phyloP scores from a whole-genome alignment of 2,329 filamentous ascomycete genomes.

The Alternaria metachromatica region DNA sequence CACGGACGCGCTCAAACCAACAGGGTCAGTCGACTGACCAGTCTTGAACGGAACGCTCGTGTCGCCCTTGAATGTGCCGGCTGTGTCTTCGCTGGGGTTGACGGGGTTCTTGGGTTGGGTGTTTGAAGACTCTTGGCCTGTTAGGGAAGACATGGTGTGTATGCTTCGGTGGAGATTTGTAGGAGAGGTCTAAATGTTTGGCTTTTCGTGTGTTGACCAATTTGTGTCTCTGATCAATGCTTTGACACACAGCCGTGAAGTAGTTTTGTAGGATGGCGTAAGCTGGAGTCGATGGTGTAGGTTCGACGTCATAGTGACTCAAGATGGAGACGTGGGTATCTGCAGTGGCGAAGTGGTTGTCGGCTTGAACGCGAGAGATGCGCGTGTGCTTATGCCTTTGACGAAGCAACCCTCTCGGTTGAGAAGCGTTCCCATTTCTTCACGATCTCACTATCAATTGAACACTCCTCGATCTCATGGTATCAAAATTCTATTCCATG shows the following conservation, averaged over 20 bases:
- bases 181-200: background rate
- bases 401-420: background rate
- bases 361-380: background rate
- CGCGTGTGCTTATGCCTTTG: background rate
- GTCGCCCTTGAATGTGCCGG: slow-evolving; percentile 8
- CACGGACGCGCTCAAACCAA: slow-evolving; percentile 5
- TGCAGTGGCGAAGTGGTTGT: background rate
- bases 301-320: slow-evolving; percentile 11
- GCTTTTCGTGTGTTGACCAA: background rate
- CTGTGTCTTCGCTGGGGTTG: slow-evolving; percentile 8
- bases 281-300: background rate
- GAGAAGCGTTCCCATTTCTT: background rate
- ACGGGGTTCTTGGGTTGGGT: slow-evolving; percentile 19
- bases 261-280: background rate
- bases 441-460: background rate
- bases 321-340: background rate
- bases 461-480: background rate
- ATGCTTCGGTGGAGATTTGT: background rate
- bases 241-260: background rate
- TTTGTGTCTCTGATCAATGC: background rate
- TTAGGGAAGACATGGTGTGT: slow-evolving; percentile 19
- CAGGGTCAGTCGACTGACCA: background rate
- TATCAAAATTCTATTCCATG: background rate
- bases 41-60: slow-evolving; percentile 12
- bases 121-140: slow-evolving; percentile 19